Evolutionary conservation across 1,284 basidiomycete genomes (phyloP).

Genomic region (Xerocomus nothofagi): DNA sequence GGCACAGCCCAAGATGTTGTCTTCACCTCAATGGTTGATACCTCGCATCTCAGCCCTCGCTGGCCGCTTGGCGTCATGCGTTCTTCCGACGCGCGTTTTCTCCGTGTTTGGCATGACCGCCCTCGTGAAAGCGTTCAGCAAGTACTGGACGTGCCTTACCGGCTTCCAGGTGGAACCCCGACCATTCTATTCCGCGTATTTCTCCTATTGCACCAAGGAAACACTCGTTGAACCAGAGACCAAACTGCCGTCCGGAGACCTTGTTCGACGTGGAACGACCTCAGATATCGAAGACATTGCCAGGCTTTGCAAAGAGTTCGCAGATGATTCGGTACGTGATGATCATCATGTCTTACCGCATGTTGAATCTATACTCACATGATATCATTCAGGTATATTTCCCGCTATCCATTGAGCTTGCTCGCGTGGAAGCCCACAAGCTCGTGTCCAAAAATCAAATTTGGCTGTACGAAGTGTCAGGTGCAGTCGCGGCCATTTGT

Average conservation of each 20-base stretch:
- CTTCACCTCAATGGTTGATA: conserved; percentile 37
- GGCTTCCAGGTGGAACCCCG: conserved; percentile 41
- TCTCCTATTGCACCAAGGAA: conserved; percentile 52
- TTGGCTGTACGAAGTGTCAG: conserved; percentile 58
- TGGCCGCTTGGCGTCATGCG: conserved; percentile 38
- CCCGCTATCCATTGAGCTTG: conserved; percentile 42
- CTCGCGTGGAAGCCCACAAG: conserved; percentile 50
- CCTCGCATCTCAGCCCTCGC: conserved; percentile 39
- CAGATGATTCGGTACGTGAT: conserved; percentile 53
- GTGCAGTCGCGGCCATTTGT: conserved; percentile 59
- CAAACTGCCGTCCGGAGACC: conserved; percentile 36
- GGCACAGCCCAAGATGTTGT: conserved; percentile 29
- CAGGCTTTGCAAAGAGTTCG: conserved; percentile 54
- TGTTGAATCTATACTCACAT: conserved; percentile 4
- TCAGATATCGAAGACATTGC: conserved; percentile 50
- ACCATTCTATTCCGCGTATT: conserved; percentile 64
- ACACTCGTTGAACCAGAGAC: conserved; percentile 39
- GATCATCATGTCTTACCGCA: not conserved
- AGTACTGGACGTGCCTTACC: conserved; percentile 54
- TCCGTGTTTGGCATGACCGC: conserved; percentile 62
- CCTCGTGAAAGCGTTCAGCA: conserved; percentile 49
- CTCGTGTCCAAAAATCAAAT: conserved; percentile 53
- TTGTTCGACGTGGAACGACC: conserved; percentile 41
- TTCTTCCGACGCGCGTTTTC: conserved; percentile 54
- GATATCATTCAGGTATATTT: conserved; percentile 52